Evolutionary conservation across 148 eudicot genomes (phyloP).

Genomic region (Silene conica): DNA sequence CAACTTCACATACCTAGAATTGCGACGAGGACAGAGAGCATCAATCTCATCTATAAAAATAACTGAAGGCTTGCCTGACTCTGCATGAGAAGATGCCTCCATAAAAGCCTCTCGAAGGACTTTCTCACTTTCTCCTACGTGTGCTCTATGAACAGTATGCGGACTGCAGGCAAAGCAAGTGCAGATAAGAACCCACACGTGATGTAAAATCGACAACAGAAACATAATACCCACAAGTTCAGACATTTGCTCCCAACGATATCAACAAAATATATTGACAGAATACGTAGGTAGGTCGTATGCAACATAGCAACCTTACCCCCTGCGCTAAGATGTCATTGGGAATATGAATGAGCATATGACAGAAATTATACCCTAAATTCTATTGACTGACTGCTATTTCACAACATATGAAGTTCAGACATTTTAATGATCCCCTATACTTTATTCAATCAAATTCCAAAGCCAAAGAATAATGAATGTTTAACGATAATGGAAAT

Average conservation of each 20-base stretch:
- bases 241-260: background rate
- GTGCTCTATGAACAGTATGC: conserved; percentile 73
- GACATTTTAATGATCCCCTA: background rate
- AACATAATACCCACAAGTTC: background rate
- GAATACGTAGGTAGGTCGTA: background rate
- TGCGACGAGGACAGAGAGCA: conserved; percentile 86
- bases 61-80: conserved; percentile 75
- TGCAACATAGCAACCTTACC: no score
- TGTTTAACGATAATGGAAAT: background rate
- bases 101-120: conserved; percentile 75
- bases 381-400: background rate
- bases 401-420: background rate
- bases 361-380: background rate
- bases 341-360: no score
- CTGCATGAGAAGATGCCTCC: conserved; percentile 72
- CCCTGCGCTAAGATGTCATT: no score
- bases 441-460: background rate
- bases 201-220: background rate
- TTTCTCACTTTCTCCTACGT: conserved; percentile 94
- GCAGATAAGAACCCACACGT: conserved; percentile 11
- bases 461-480: no score
- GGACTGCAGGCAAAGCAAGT: conserved; percentile 55
- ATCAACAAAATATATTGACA: background rate
- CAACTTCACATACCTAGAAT: conserved; percentile 50
- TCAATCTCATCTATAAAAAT: conserved; percentile 94